phyloP scores from a whole-genome alignment of 1,139 yeast genomes.

The Kluyveromyces sp. region DNA sequence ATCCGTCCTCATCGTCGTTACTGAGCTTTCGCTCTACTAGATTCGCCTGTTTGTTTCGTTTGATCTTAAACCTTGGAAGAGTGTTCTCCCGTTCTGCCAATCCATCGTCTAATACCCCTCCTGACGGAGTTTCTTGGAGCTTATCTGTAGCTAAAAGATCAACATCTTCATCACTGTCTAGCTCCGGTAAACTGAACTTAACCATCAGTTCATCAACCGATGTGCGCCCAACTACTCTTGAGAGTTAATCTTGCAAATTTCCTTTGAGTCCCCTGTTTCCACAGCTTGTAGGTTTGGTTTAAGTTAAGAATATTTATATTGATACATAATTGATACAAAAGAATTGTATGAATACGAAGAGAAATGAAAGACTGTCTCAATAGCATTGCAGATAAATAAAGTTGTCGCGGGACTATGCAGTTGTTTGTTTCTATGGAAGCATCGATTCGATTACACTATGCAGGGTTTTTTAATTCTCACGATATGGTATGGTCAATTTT shows the following conservation, averaged over 20 bases:
- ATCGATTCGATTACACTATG: too few relatives aligned
- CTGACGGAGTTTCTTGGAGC: not conserved
- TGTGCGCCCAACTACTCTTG: too few relatives aligned
- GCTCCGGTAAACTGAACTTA: not conserved
- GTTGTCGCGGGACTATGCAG: not conserved
- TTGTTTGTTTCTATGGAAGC: not conserved
- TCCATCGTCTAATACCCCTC: not conserved
- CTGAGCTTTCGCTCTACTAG: not conserved
- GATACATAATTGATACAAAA: not conserved
- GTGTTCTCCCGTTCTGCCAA: not conserved
- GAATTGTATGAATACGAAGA: not conserved
- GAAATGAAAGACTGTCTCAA: not conserved
- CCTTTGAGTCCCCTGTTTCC: not conserved
- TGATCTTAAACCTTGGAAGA: slow-evolving; percentile 1
- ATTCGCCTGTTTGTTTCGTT: not conserved
- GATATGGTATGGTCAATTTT: slow-evolving; percentile 7
- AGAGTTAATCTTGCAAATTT: too few relatives aligned
- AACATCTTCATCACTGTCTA: slow-evolving; percentile 5
- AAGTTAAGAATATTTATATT: not conserved
- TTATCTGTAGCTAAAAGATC: not conserved
- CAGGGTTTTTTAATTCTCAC: too few relatives aligned
- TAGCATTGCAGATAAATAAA: too few relatives aligned
- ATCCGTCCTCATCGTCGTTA: not conserved
- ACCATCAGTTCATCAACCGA: not conserved
- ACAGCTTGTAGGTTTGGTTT: not conserved